These are phyloP conservation scores for Knufia petricola DNA, from an alignment of 2,329 filamentous ascomycete genomes.

Conservation along the genomic window DNA sequence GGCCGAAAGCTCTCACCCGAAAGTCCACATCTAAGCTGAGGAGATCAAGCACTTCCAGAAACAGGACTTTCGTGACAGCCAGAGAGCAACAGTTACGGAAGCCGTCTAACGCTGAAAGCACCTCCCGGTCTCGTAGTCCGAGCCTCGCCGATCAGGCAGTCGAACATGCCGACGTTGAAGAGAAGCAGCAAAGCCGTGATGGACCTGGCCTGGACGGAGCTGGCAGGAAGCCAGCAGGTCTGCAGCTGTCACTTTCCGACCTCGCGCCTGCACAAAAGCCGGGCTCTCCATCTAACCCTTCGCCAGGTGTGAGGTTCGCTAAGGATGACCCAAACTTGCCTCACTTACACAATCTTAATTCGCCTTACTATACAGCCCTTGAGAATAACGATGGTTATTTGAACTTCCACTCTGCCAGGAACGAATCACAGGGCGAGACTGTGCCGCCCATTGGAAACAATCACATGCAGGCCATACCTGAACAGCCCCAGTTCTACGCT, in stretches of 20 bases:
- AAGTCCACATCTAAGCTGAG: constrained; percentile 4
- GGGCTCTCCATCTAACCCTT: background rate
- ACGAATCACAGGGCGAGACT: background rate
- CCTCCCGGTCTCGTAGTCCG: background rate
- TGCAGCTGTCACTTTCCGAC: background rate
- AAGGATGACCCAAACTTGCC: constrained; percentile 10
- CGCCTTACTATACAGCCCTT: constrained; percentile 27
- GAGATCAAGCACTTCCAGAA: background rate
- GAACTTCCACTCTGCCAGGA: constrained; percentile 11
- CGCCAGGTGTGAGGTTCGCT: background rate
- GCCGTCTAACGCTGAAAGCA: background rate
- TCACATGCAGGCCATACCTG: background rate
- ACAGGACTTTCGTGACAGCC: background rate
- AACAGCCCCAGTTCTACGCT: background rate
- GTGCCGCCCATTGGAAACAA: background rate
- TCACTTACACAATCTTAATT: constrained; percentile 30
- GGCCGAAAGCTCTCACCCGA: constrained; percentile 27
- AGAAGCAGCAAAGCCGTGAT: background rate
- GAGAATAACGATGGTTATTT: constrained; percentile 25
- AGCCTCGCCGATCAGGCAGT: background rate
- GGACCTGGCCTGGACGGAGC: background rate
- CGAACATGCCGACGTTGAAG: background rate
- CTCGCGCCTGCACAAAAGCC: background rate
- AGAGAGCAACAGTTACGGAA: background rate
- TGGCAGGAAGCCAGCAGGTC: background rate